phyloP scores from a whole-genome alignment of 495 filamentous ascomycete genomes.

The Aspergillus saccharolyticus region DNA sequence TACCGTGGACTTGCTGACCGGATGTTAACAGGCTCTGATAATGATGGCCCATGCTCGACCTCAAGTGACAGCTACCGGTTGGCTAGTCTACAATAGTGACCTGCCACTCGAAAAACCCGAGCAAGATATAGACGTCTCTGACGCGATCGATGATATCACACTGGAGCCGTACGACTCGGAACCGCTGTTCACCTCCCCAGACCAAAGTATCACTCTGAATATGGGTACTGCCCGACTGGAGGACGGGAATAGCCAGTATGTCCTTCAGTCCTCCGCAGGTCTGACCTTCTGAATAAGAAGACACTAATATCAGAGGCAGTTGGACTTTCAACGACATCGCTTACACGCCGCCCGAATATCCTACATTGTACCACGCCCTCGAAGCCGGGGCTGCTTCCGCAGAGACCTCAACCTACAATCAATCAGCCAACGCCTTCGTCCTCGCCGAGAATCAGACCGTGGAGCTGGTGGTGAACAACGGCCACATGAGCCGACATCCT shows the following conservation, averaged over 20 bases:
- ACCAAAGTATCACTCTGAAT: slow-evolving; percentile 31
- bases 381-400: slow-evolving; percentile 26
- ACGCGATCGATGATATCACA: slow-evolving; percentile 61
- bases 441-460: slow-evolving; percentile 47
- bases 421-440: slow-evolving; percentile 41
- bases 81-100: slow-evolving; percentile 65
- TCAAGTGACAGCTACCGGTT: slow-evolving; percentile 63
- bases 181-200: slow-evolving; percentile 26
- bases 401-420: slow-evolving; percentile 35
- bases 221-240: neutral
- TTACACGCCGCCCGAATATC: neutral
- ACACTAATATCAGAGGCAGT: neutral
- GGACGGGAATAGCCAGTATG: neutral
- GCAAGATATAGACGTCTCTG: slow-evolving; percentile 46
- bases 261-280: too few relatives aligned
- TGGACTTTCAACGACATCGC: neutral
- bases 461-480: slow-evolving; percentile 62
- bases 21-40: neutral
- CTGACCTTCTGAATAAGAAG: too few relatives aligned
- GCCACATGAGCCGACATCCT: slow-evolving; percentile 57
- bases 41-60: neutral
- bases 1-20: neutral
- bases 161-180: slow-evolving; percentile 67
- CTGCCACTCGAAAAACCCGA: slow-evolving; percentile 54
- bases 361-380: neutral